Percentiles rank a stretch among this genome's conserved stretches.
Conservation (phyloP, 1,139 yeast genomes). For the Candida glucosophila region DNA sequence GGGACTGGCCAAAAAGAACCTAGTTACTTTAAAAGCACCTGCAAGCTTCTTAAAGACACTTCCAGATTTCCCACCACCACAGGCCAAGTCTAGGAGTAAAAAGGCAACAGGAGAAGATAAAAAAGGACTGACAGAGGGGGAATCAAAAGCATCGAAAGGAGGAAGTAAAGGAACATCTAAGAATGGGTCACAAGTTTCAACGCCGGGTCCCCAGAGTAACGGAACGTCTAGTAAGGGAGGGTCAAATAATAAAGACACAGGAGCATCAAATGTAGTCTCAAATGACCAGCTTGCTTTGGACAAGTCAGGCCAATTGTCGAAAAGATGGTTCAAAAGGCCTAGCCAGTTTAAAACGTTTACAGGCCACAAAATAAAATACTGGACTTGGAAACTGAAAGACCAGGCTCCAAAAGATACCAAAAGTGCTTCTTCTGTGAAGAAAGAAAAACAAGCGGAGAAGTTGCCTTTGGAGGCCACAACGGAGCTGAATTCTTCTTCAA, state of each 20-base stretch:
- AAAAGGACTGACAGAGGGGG: constrained; percentile 5
- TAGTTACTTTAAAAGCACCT: constrained; percentile 27
- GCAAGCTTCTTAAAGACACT: constrained; percentile 21
- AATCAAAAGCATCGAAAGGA: constrained; percentile 1
- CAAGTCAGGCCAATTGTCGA: constrained; percentile 40
- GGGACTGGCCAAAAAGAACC: constrained; percentile 25
- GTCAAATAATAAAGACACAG: no score
- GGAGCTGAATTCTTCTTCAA: constrained; percentile 1
- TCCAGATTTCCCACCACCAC: constrained; percentile 26
- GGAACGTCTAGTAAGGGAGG: no score
- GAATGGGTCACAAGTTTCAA: constrained; percentile 4
- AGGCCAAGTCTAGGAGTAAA: constrained; percentile 22
- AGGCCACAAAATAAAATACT: constrained; percentile 43
- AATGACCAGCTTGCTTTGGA: constrained; percentile 29
- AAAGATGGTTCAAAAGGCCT: constrained; percentile 44
- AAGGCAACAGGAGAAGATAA: constrained; percentile 22
- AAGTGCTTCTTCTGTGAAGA: background rate
- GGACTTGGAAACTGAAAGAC: constrained; percentile 19
- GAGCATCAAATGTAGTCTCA: no score
- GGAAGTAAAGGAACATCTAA: constrained; percentile 4
- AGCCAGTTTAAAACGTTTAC: constrained; percentile 48
- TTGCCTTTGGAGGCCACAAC: constrained; percentile 1
- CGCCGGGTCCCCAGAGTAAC: constrained; percentile 19
- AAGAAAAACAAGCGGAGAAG: background rate
- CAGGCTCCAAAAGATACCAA: constrained; percentile 5